These are phyloP conservation scores for Pyricularia pennisetigena DNA, from an alignment of 2,329 filamentous ascomycete genomes.

Conservation along the genomic window DNA sequence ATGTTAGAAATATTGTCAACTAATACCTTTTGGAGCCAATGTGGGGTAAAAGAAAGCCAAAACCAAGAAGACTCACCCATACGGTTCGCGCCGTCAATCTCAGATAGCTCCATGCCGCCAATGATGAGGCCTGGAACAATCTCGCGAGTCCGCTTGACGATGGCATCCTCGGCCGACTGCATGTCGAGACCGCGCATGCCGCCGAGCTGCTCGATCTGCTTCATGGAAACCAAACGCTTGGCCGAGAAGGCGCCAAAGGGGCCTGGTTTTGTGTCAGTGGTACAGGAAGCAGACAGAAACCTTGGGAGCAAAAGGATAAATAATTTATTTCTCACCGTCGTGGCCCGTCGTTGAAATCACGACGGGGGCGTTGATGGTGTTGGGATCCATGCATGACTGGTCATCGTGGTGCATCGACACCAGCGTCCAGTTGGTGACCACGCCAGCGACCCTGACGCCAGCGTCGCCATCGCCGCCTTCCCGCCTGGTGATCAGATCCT, in stretches of 20 bases:
- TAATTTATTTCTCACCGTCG: slow-evolving; percentile 51
- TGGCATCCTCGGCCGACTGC: slow-evolving; percentile 84
- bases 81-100: slow-evolving; percentile 83
- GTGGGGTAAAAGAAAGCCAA: background rate
- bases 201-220: slow-evolving; percentile 69
- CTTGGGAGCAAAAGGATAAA: background rate
- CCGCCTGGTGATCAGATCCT: slow-evolving; percentile 82
- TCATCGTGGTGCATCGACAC: slow-evolving; percentile 82
- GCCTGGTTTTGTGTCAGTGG: slow-evolving; percentile 14
- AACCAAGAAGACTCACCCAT: slow-evolving; percentile 53
- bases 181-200: slow-evolving; percentile 93
- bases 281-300: background rate
- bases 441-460: slow-evolving; percentile 67
- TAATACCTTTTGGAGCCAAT: too few relatives aligned
- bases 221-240: slow-evolving; percentile 86
- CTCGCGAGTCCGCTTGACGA: slow-evolving; percentile 85
- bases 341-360: slow-evolving; percentile 87
- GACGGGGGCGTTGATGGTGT: slow-evolving; percentile 88
- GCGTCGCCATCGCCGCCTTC: slow-evolving; percentile 28
- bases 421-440: slow-evolving; percentile 94
- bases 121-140: slow-evolving; percentile 80
- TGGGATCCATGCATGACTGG: slow-evolving; percentile 93
- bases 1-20: background rate
- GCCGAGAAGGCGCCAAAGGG: slow-evolving; percentile 87
- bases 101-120: slow-evolving; percentile 89